Conservation (phyloP, 768 basidiomycete genomes). For the Pisolithus sp. region DNA sequence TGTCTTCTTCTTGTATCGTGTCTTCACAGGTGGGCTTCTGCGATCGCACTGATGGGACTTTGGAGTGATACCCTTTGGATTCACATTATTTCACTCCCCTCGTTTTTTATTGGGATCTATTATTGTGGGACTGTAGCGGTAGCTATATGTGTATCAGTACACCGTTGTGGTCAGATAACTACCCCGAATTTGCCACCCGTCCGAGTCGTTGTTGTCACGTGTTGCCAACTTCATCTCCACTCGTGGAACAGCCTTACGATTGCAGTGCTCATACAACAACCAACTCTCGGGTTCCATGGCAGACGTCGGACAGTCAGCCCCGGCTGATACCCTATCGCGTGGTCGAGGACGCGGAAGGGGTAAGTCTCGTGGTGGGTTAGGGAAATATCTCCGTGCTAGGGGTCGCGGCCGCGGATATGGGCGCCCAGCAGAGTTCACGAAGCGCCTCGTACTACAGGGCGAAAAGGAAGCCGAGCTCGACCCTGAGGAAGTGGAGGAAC, state of each 20-base stretch:
- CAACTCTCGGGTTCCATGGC: neutral
- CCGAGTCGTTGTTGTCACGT: too few species aligned
- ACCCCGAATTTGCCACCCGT: too few species aligned
- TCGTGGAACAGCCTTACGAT: too few species aligned
- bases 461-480: constrained; percentile 38
- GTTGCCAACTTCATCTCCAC: too few species aligned
- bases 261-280: neutral
- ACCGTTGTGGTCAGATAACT: neutral
- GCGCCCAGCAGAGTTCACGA: constrained; percentile 60
- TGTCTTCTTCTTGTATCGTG: constrained; percentile 23
- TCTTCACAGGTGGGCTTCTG: constrained; percentile 20
- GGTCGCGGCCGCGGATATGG: constrained; percentile 56
- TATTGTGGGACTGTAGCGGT: neutral
- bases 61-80: neutral
- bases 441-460: constrained; percentile 54
- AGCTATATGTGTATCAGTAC: neutral
- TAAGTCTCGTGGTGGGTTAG: constrained; percentile 60
- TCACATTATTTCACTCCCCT: neutral
- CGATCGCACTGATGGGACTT: constrained; percentile 11
- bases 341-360: constrained; percentile 45
- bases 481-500: constrained; percentile 43
- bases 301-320: constrained; percentile 8
- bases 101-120: neutral
- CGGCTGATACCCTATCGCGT: constrained; percentile 8
- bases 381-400: constrained; percentile 68